Percentiles rank a stretch among this genome's conserved stretches.
Conservation (phyloP, 2,329 filamentous ascomycete genomes). For the Scolecobasidium constrictum region DNA sequence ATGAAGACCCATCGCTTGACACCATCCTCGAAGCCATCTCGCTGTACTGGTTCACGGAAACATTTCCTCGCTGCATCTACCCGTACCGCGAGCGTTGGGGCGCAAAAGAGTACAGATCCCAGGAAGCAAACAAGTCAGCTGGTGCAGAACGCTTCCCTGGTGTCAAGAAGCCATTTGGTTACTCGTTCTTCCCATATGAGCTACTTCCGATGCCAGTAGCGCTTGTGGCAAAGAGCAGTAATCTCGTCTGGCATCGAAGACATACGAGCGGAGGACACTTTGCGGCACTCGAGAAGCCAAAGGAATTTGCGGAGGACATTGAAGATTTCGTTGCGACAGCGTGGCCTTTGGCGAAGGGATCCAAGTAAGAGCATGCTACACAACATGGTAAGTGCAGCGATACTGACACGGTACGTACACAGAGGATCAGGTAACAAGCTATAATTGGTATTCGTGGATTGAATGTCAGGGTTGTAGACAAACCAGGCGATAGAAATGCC, state of each 20-base stretch:
- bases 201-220: constrained; percentile 25
- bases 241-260: background rate
- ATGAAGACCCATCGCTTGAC: constrained; percentile 28
- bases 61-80: constrained; percentile 37
- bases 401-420: too few species aligned
- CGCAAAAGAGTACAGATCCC: background rate
- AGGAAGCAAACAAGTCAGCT: background rate
- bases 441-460: too few species aligned
- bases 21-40: constrained; percentile 38
- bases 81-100: constrained; percentile 30
- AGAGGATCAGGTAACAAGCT: too few species aligned
- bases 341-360: constrained; percentile 13
- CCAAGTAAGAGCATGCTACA: background rate
- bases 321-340: constrained; percentile 30
- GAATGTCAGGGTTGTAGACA: too few species aligned
- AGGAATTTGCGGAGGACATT: constrained; percentile 30
- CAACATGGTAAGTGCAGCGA: too few species aligned
- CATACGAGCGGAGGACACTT: constrained; percentile 40
- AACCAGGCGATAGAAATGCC: too few species aligned
- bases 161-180: constrained; percentile 32
- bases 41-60: constrained; percentile 46
- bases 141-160: constrained; percentile 9
- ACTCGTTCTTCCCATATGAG: constrained; percentile 34
- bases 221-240: constrained; percentile 24
- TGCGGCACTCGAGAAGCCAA: constrained; percentile 35